Evolutionary conservation across 352 stramenopile genomes (phyloP), one percentile per base, ranked within the genome.

Genomic region (Phytopythium helicoides): DNA sequence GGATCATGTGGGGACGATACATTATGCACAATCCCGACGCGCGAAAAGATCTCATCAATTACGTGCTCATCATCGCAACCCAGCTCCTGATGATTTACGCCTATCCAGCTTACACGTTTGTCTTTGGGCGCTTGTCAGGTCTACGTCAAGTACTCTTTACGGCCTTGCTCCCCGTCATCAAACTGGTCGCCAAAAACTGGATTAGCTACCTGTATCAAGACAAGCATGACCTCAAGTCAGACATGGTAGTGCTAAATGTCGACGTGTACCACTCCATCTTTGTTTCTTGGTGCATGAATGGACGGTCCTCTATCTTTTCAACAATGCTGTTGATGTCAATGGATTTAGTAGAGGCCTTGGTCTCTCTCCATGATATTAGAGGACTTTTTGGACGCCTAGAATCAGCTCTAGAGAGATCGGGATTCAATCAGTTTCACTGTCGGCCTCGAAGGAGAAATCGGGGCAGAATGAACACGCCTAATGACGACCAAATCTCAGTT

Each of bases 71-170:
- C 0, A 71, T 81, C 26, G 25, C 57, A 15, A 52, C 44, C 1
- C 63, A 83, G 56, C 53, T 81, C 1, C 46, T 55, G 3, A 42
- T 81, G 33, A 71, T 50, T 2, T 54, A 66, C 23, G 45, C 68
- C 14, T 69, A 69, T 44, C 64, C 64, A 26, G 36, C 53, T 9
- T 68, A 63, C 56, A 54, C 56, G 9, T 68, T 62, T 23, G 44
- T 52, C 15, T 73, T 69, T 47, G 28, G 50, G 21, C 41, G 39
- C 3, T 37, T 65, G 7, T 22, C 14, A 6, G 34, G 54, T 0
- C 21, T 16, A 1, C 18, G 6, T 14, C 60, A 69, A 48, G 52
- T 50, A 3, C 47, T 23, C 5, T 62, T 66, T 15, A 50, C 60
- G 11, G 21, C 62, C 23, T 11, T 68, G 28, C 40, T 68, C 3